phyloP scores from a whole-genome alignment of 2,329 filamentous ascomycete species.

The Lecanicillium sp. region DNA sequence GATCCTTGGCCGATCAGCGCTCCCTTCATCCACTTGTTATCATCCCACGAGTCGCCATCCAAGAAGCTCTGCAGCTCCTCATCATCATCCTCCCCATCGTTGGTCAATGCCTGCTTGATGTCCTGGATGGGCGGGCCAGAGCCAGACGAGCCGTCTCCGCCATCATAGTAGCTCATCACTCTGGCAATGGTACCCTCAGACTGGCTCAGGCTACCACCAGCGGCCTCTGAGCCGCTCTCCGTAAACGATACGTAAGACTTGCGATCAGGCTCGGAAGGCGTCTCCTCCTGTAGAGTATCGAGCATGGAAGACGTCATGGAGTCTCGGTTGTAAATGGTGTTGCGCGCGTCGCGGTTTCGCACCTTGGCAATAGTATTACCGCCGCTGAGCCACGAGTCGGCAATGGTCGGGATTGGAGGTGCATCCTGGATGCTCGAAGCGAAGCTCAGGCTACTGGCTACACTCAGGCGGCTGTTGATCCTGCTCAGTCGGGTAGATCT shows the following conservation, averaged over 20 bases:
- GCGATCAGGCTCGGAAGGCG: conserved; percentile 74
- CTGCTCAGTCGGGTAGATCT: conserved; percentile 86
- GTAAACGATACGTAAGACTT: conserved; percentile 93
- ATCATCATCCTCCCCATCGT: conserved; percentile 87
- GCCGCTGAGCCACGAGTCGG: conserved; percentile 76
- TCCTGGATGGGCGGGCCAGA: conserved; percentile 77
- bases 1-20: conserved; percentile 94
- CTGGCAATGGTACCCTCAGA: conserved; percentile 60
- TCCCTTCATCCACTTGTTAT: conserved; percentile 99
- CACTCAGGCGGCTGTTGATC: conserved; percentile 86
- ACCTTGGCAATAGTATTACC: conserved; percentile 30
- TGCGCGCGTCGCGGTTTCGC: conserved; percentile 33
- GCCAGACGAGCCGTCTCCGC: conserved; percentile 65
- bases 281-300: conserved; percentile 87
- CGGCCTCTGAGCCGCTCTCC: conserved; percentile 65
- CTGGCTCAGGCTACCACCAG: conserved; percentile 66
- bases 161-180: conserved; percentile 77
- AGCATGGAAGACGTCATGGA: conserved; percentile 85
- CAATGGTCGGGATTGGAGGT: conserved; percentile 90
- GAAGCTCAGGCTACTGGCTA: conserved; percentile 87
- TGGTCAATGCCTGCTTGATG: conserved; percentile 74
- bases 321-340: conserved; percentile 57
- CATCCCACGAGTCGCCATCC: conserved; percentile 87
- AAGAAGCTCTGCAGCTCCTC: conserved; percentile 86
- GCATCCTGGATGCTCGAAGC: conserved; percentile 89